These are phyloP conservation scores for Cladosporium oxysporum DNA, from an alignment of 2,329 filamentous ascomycete genomes.

Conservation along the genomic window DNA sequence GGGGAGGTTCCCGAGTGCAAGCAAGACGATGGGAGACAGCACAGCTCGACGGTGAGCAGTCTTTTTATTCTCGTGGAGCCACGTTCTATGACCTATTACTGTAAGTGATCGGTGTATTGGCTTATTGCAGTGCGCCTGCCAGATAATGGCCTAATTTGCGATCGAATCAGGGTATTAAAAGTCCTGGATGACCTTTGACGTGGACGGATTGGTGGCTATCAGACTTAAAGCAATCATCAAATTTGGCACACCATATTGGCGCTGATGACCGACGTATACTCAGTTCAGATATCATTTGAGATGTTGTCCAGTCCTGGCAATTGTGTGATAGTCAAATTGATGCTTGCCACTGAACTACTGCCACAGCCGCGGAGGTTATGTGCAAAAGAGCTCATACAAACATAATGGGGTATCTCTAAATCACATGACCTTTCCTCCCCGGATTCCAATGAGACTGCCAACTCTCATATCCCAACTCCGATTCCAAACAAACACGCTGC, in stretches of 20 bases:
- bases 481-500: slow-evolving; percentile 11
- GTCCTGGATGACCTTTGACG: neutral
- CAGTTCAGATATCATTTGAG: too few relatives aligned
- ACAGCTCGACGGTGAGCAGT: neutral
- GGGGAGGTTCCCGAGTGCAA: neutral
- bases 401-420: slow-evolving; percentile 4
- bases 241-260: neutral
- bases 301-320: too few relatives aligned
- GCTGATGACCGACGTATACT: neutral
- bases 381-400: neutral
- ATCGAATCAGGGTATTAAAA: neutral
- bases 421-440: neutral
- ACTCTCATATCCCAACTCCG: neutral
- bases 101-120: neutral
- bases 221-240: neutral
- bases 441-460: neutral
- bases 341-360: neutral
- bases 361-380: neutral
- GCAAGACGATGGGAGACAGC: neutral
- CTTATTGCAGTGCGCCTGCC: neutral
- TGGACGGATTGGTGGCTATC: neutral
- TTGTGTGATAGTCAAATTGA: neutral
- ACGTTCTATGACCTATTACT: neutral
- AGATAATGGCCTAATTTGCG: neutral
- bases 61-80: neutral